Conservation (phyloP, 108 stramenopile species). For the Poteriospumella lacustris region DNA sequence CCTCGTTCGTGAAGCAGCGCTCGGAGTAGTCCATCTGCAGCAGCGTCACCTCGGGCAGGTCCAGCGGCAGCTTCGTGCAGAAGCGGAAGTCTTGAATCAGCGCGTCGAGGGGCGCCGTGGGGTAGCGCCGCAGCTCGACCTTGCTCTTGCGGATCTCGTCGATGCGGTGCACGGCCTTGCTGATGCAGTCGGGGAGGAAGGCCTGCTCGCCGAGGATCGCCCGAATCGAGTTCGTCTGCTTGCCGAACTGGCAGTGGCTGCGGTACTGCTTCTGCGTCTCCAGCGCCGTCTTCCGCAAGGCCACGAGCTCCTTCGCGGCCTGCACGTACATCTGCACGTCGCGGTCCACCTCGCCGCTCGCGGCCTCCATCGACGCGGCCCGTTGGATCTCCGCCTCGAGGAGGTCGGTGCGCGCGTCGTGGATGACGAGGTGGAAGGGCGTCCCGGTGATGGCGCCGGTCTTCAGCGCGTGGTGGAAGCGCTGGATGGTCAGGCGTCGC, state of each 20-base stretch:
- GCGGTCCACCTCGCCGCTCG: neutral
- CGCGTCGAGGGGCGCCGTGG: too few species aligned
- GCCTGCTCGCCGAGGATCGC: neutral
- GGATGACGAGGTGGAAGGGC: neutral
- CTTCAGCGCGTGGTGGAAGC: neutral
- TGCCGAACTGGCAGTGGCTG: neutral
- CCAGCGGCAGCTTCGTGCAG: too few species aligned
- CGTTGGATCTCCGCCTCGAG: neutral
- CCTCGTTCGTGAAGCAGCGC: too few species aligned
- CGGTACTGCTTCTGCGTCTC: neutral
- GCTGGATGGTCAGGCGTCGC: neutral
- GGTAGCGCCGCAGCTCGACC: too few species aligned
- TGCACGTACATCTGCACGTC: neutral
- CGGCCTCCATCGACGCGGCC: neutral
- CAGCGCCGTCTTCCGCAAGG: neutral
- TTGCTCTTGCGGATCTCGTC: too few species aligned
- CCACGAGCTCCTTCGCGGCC: constrained; percentile 3
- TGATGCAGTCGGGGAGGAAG: neutral
- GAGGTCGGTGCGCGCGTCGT: neutral
- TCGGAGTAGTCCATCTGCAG: too few species aligned
- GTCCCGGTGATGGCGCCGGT: neutral
- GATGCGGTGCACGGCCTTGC: neutral
- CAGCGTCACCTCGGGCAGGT: too few species aligned
- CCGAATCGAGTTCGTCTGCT: neutral
- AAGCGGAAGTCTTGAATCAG: too few species aligned